These are phyloP conservation scores for Plenodomus tracheiphilus DNA, from an alignment of 2,329 filamentous ascomycete species.

Conservation along the genomic window DNA sequence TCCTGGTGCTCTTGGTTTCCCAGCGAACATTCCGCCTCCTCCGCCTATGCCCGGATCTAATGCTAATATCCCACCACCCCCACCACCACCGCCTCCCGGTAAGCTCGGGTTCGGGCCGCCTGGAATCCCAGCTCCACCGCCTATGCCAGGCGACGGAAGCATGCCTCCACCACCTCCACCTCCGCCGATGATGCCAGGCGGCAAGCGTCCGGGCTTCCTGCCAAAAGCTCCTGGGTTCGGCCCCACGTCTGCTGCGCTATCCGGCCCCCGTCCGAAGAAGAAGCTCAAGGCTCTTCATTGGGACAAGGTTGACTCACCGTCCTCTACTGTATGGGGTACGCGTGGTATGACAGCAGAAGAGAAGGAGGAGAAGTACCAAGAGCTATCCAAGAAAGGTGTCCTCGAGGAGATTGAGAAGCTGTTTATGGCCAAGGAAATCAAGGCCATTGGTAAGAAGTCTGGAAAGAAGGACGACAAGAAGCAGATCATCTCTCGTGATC, in stretches of 20 bases:
- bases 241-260: slow-evolving; percentile 66
- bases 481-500: slow-evolving; percentile 88
- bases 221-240: slow-evolving; percentile 60
- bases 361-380: slow-evolving; percentile 93
- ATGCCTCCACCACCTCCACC: slow-evolving; percentile 54
- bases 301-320: slow-evolving; percentile 94
- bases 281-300: slow-evolving; percentile 99
- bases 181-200: slow-evolving; percentile 62
- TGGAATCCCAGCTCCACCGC: slow-evolving; percentile 51
- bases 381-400: slow-evolving; percentile 91
- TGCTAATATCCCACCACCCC: slow-evolving; percentile 50
- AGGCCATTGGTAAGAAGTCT: slow-evolving; percentile 71
- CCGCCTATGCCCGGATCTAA: slow-evolving; percentile 53
- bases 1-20: slow-evolving; percentile 44
- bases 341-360: slow-evolving; percentile 84
- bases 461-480: slow-evolving; percentile 94
- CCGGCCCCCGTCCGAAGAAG: slow-evolving; percentile 91
- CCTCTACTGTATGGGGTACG: slow-evolving; percentile 89
- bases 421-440: slow-evolving; percentile 97
- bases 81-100: slow-evolving; percentile 54
- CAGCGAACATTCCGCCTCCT: slow-evolving; percentile 46
- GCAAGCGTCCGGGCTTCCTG: slow-evolving; percentile 71
- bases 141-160: slow-evolving; percentile 53
- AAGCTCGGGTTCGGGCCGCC: slow-evolving; percentile 46
- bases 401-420: slow-evolving; percentile 96